phyloP scores from a whole-genome alignment of 495 filamentous ascomycete species.

The Endocarpon pusillum region DNA sequence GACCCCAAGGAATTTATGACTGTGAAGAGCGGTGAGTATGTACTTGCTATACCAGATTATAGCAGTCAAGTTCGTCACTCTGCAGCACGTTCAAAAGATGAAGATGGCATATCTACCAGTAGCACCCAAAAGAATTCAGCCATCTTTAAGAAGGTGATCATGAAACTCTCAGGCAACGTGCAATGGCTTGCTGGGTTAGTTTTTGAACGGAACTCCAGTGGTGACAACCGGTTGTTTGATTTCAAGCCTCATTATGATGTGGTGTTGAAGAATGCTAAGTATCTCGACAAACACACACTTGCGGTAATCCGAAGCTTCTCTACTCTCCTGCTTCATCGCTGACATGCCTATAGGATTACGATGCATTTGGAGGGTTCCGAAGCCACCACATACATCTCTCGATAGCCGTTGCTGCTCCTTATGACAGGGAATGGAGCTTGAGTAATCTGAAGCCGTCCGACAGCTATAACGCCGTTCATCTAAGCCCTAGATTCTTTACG shows the following conservation, averaged over 20 bases:
- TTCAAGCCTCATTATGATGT: conserved; percentile 91
- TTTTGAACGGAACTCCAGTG: conserved; percentile 63
- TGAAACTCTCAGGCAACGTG: conserved; percentile 94
- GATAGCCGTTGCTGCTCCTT: conserved; percentile 68
- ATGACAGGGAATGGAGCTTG: conserved; percentile 62
- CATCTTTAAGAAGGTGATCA: conserved; percentile 89
- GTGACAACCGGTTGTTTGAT: conserved; percentile 55
- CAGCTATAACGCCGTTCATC: conserved; percentile 89
- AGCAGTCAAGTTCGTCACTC: conserved; percentile 64
- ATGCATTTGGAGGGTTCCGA: conserved; percentile 84
- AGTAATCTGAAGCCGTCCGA: conserved; percentile 52
- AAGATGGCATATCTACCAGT: conserved; percentile 40
- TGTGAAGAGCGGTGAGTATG: conserved; percentile 84
- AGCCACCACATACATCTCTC: conserved; percentile 94
- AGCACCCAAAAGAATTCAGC: conserved; percentile 52
- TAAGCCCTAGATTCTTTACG: conserved; percentile 88
- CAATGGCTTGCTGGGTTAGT: conserved; percentile 79
- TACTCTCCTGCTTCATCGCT: neutral
- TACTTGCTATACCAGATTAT: conserved; percentile 86
- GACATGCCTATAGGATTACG: conserved; percentile 39
- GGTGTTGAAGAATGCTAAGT: conserved; percentile 60
- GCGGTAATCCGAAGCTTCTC: conserved; percentile 21
- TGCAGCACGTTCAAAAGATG: conserved; percentile 23
- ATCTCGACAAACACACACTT: conserved; percentile 38
- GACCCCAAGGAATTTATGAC: conserved; percentile 89